A percentile compares a stretch with the other conserved stretches of the same genome.
Evolutionary conservation across 2,329 filamentous ascomycete genomes (phyloP).

Genomic region (Stagonosporopsis tanaceti): DNA sequence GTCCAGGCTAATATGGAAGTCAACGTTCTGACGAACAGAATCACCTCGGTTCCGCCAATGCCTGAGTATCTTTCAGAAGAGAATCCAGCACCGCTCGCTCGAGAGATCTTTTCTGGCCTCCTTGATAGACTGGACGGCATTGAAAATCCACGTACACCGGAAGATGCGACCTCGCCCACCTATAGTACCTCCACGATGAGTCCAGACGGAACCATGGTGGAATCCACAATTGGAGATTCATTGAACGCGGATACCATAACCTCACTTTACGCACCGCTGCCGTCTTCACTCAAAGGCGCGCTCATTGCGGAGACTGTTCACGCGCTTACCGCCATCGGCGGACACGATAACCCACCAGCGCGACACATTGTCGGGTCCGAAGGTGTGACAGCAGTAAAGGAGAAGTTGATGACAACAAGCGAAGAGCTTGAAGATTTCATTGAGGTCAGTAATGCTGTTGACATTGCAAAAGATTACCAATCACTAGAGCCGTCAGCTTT

Average conservation of each 20-base stretch:
- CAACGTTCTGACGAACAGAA: constrained; percentile 82
- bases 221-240: constrained; percentile 54
- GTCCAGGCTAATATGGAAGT: constrained; percentile 96
- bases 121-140: constrained; percentile 77
- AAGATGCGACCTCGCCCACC: constrained; percentile 44
- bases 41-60: constrained; percentile 83
- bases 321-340: constrained; percentile 88
- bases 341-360: constrained; percentile 93
- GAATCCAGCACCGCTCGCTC: constrained; percentile 79
- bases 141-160: constrained; percentile 41
- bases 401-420: constrained; percentile 95
- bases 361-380: constrained; percentile 93
- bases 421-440: constrained; percentile 97
- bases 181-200: constrained; percentile 40
- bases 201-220: constrained; percentile 35
- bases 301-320: constrained; percentile 90
- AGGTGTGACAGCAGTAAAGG: constrained; percentile 85
- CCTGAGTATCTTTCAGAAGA: constrained; percentile 71
- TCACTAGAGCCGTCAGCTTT: constrained; percentile 15
- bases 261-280: constrained; percentile 77
- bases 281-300: constrained; percentile 69
- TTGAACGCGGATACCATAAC: constrained; percentile 62
- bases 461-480: constrained; percentile 60
- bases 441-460: constrained; percentile 84
- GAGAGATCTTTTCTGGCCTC: constrained; percentile 82